Percentiles rank a stretch among this genome's conserved stretches.
Evolutionary conservation across 768 basidiomycete species (phyloP).

Genomic region (Kwoniella europaea): DNA sequence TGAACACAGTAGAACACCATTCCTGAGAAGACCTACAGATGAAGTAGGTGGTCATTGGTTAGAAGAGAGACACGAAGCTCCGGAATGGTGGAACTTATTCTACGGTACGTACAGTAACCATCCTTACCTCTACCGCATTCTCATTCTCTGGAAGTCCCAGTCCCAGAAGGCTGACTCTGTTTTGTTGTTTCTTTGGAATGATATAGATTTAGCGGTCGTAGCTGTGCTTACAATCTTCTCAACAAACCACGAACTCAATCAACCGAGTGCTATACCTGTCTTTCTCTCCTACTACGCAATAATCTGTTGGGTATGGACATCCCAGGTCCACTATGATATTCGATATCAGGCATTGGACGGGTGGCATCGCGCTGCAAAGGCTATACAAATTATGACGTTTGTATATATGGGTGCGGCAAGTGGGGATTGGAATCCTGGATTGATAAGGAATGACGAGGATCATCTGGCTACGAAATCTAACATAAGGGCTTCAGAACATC

Average conservation of each 20-base stretch:
- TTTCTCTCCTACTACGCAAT: conserved; percentile 47
- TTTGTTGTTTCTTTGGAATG: no score
- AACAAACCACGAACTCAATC: conserved; percentile 32
- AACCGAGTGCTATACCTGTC: conserved; percentile 34
- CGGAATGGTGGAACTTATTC: conserved; percentile 45
- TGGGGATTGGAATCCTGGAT: conserved; percentile 41
- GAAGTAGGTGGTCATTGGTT: conserved; percentile 33
- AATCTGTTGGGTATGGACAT: conserved; percentile 43
- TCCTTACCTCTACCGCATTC: no score
- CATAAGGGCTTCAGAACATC: conserved; percentile 8
- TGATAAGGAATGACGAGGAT: conserved; percentile 23
- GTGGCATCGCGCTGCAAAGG: conserved; percentile 37
- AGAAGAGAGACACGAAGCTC: conserved; percentile 31
- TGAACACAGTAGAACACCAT: conserved; percentile 2
- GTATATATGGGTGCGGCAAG: conserved; percentile 47
- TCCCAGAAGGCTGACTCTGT: no score
- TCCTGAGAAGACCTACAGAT: conserved; percentile 14
- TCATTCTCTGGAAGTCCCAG: no score
- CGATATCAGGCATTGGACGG: conserved; percentile 43
- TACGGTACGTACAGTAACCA: conserved; percentile 34
- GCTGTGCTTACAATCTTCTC: conserved; percentile 47
- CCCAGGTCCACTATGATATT: conserved; percentile 43
- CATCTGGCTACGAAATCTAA: background rate
- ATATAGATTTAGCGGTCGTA: conserved; percentile 47
- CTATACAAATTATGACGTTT: conserved; percentile 38